Percentiles rank a stretch among this genome's conserved stretches.
phyloP scores from a whole-genome alignment of 306 rosid genomes.

The Begonia loranthoides region DNA sequence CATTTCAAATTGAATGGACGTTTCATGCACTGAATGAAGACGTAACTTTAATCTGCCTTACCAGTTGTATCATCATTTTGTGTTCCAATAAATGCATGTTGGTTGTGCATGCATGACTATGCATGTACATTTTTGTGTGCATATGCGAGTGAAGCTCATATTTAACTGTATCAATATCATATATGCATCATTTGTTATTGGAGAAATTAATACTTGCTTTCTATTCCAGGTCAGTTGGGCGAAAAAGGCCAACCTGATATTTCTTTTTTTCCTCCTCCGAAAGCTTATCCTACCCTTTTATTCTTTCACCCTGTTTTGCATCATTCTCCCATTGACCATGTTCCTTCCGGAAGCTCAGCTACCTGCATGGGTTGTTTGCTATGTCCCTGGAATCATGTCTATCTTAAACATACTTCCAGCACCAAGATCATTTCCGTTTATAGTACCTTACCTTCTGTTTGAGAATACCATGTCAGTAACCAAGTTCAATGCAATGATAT shows the following conservation, averaged over 20 bases:
- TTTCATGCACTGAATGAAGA: too few relatives aligned
- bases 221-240: slow-evolving; percentile 58
- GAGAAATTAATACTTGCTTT: slow-evolving; percentile 7
- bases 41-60: too few relatives aligned
- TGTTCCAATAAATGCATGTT: too few relatives aligned
- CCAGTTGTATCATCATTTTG: too few relatives aligned
- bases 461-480: slow-evolving; percentile 99
- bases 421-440: slow-evolving; percentile 74
- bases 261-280: slow-evolving; percentile 88
- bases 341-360: slow-evolving; percentile 97
- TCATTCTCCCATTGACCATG: slow-evolving; percentile 97
- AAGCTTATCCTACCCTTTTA: slow-evolving; percentile 94
- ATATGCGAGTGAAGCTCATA: too few relatives aligned
- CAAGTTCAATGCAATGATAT: slow-evolving; percentile 95
- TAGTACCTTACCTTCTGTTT: slow-evolving; percentile 88
- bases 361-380: slow-evolving; percentile 94
- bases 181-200: background rate
- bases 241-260: slow-evolving; percentile 76
- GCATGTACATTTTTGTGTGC: too few relatives aligned
- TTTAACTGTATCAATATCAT: too few relatives aligned
- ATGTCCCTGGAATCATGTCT: slow-evolving; percentile 94
- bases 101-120: too few relatives aligned
- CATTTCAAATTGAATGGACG: too few relatives aligned
- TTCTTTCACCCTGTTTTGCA: slow-evolving; percentile 93
- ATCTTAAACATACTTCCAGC: slow-evolving; percentile 75